Conservation (phyloP, 78 protist genomes). For the Acrasis kona region DNA sequence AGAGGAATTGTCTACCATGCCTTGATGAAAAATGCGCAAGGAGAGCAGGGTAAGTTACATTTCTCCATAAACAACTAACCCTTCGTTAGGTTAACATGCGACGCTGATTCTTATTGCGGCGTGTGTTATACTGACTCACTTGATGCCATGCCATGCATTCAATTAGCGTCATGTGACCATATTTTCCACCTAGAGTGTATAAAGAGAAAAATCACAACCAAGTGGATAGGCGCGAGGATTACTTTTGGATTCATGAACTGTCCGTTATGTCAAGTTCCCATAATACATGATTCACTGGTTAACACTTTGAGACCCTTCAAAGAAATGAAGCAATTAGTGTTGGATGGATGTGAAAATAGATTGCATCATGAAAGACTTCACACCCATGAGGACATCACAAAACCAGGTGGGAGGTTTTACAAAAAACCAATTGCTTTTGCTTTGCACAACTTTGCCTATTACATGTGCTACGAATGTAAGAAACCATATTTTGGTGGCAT, state of each 20-base stretch:
- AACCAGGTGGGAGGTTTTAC: conserved; percentile 15
- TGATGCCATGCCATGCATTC: conserved; percentile 41
- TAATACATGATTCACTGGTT: conserved; percentile 22
- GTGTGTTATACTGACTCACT: conserved; percentile 57
- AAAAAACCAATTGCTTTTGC: conserved; percentile 25
- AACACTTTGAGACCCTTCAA: neutral
- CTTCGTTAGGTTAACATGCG: conserved; percentile 17
- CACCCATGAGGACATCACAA: neutral
- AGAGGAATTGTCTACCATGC: conserved; percentile 45
- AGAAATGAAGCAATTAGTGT: neutral
- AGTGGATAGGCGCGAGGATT: conserved; percentile 55
- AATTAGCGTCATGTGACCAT: conserved; percentile 61
- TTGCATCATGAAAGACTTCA: conserved; percentile 7
- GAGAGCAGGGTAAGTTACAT: too few relatives aligned
- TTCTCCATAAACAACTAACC: too few relatives aligned
- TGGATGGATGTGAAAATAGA: neutral
- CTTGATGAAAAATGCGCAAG: conserved; percentile 20
- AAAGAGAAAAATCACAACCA: conserved; percentile 10
- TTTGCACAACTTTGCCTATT: conserved; percentile 33
- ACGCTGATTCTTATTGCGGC: conserved; percentile 53
- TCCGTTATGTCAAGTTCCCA: conserved; percentile 44
- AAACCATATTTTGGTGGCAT: conserved; percentile 59
- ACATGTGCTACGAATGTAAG: conserved; percentile 45
- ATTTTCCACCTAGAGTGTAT: conserved; percentile 45
- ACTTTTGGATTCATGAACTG: conserved; percentile 56